Evolutionary conservation across 1,284 basidiomycete species (phyloP), one percentile per base, ranked within the genome.

Genomic region (Sanguinoderma infundibulare): DNA sequence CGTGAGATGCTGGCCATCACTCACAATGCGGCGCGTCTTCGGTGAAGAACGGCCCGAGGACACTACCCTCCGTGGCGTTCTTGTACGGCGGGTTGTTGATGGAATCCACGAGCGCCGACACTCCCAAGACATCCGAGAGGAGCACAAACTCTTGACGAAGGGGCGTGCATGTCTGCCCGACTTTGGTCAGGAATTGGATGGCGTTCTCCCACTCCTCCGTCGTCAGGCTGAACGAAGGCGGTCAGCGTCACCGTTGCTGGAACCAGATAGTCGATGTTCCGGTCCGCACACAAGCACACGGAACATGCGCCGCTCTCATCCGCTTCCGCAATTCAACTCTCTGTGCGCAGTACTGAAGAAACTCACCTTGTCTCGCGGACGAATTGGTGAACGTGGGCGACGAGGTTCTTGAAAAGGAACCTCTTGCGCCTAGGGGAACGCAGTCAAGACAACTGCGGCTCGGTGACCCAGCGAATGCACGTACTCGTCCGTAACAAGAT

Each of bases 161-260:
- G 28, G 86, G 83, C 0, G 87, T 86, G 75, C 87, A 92, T 62
- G 76, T 91, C 76, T 95, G 81, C 7, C 93, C 92, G 0, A 83
- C 85, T 17, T 79, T 78, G 1, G 91, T 95, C 66, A 95, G 78
- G 77, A 94, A 95, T 62, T 89, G 74, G 68, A 95, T 87, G 0
- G 90, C 81, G 20, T 80, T 75, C 87, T 92, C 90, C 94, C 94
- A 96, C 78, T 96, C 94, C 8, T 94, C 89, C 0, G 88, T 89
- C 9, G 91, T 92, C 53, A 95, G 74, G 60, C 86, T 85, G 46
- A 20, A 6, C 14, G 17, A 28, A 24, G 28, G 40, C 7, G 9
- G 20, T 56, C 3, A 39, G 24, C 36, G 38, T 46, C 6, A 35
- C 3, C 30, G n/a, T n/a, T n/a, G n/a, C n/a, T n/a, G n/a, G n/a